A percentile compares a stretch with the other conserved stretches of the same genome.
These are phyloP conservation scores for Umbelopsis sp. DNA, from an alignment of 192 early-diverging fungal species.

Conservation along the genomic window DNA sequence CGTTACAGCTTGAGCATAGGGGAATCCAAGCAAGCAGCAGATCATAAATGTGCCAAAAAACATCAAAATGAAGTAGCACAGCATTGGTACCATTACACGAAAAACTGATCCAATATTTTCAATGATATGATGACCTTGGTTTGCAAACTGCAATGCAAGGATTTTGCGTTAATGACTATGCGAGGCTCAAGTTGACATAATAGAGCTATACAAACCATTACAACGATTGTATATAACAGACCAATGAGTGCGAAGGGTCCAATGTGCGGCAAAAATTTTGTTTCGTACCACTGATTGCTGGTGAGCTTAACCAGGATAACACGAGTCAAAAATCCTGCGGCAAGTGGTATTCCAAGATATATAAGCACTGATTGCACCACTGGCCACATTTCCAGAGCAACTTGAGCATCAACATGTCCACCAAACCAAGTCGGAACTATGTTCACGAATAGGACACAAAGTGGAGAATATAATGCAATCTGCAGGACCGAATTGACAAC, in stretches of 20 bases:
- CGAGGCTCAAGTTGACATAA: background rate
- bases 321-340: constrained; percentile 62
- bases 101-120: constrained; percentile 61
- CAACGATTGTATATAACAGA: constrained; percentile 67
- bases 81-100: constrained; percentile 62
- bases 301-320: constrained; percentile 32
- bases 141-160: constrained; percentile 45
- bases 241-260: constrained; percentile 60
- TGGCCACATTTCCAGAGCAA: constrained; percentile 58
- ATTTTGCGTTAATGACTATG: background rate
- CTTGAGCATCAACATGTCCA: constrained; percentile 18
- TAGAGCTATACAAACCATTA: constrained; percentile 43
- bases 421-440: constrained; percentile 50
- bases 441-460: constrained; percentile 59
- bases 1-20: constrained; percentile 53
- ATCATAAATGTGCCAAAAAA: constrained; percentile 52
- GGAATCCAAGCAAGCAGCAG: constrained; percentile 38
- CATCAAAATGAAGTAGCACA: constrained; percentile 64
- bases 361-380: constrained; percentile 58
- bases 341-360: constrained; percentile 70
- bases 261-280: constrained; percentile 56
- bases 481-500: constrained; percentile 73
- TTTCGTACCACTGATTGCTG: constrained; percentile 54
- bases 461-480: constrained; percentile 62
- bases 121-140: constrained; percentile 63